Evolutionary conservation across 441 rosid species (phyloP), one percentile per base, ranked within the genome.

Genomic region (Euphorbia neoarborescens): DNA sequence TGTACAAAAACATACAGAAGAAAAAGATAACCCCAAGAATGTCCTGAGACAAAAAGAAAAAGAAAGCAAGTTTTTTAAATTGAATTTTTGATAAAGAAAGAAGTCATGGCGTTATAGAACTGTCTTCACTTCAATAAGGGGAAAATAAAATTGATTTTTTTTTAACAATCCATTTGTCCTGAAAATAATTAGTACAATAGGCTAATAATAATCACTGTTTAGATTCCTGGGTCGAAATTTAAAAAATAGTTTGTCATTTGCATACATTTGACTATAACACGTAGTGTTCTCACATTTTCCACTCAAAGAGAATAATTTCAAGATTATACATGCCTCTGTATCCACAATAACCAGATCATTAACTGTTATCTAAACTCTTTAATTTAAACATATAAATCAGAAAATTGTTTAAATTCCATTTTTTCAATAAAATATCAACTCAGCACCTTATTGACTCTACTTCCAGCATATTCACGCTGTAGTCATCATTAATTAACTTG

Each of bases 1-100:
- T 84, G 97, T 75, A 94, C 82, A 79, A 82, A 86, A 56, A 81
- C 12, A 66, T 89, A 94, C 28, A 91, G 88, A 67, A 94, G 92
- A 83, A 88, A 66, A 20, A 94, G 86, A 81, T 84, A 86, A 46
- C 88, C 89, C 98, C 98, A 94, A 5, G 96, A 70, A 76, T 69
- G 20, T 75, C 85, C 95, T 88, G 87, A 72, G 75, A 79, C 71
- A 70, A 72, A 71, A 64, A n/a, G 42, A 66, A 17, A 8, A 66
- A 65, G 27, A 37, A 20, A 66, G 53, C 13, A 25, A 37, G 3
- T 9, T 35, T 63, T 51, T 17, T 50, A 38, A 46, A 42, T 27
- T 35, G 4, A 32, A 2, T 58, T 22, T 28, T 42, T 51, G 17
- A 56, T 2, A 24, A 11, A 70, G 34, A 19, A 64, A 37, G 34